Evolutionary conservation across 169 alveolate genomes (phyloP).

Genomic region (Plasmodium falciparum): DNA sequence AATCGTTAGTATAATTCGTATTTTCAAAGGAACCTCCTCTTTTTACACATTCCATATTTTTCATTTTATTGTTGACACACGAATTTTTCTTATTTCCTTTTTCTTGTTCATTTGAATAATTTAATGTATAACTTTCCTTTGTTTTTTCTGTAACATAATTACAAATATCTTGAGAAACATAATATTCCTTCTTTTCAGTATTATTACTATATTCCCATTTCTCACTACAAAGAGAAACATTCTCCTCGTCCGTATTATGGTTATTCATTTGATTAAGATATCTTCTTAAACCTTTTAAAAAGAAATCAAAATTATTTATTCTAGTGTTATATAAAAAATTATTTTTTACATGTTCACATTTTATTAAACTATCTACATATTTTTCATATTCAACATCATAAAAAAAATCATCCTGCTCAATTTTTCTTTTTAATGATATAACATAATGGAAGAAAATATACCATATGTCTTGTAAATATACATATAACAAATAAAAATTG

Average conservation of each 20-base stretch:
- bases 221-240: too few species aligned
- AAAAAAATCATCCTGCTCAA: not conserved
- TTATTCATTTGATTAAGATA: not conserved
- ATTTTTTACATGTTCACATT: slow-evolving; percentile 8
- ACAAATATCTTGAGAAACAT: too few species aligned
- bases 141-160: not conserved
- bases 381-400: too few species aligned
- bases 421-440: not conserved
- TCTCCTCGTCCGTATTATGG: not conserved
- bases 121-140: not conserved
- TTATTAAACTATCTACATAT: too few species aligned
- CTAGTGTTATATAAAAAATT: slow-evolving; percentile 43
- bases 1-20: slow-evolving; percentile 14
- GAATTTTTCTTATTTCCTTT: not conserved
- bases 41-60: not conserved
- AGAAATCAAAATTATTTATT: slow-evolving; percentile 3
- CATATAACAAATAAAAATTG: slow-evolving; percentile 35
- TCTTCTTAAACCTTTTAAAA: slow-evolving; percentile 12
- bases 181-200: too few species aligned
- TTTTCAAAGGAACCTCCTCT: not conserved
- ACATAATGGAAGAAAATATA: slow-evolving; percentile 37
- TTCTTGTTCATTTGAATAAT: not conserved
- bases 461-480: slow-evolving; percentile 33
- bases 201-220: too few species aligned
- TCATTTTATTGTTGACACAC: not conserved